Base-by-base conservation (phyloP, 2,329 filamentous ascomycete genomes). In the Stromatinia cepivora region DNA sequence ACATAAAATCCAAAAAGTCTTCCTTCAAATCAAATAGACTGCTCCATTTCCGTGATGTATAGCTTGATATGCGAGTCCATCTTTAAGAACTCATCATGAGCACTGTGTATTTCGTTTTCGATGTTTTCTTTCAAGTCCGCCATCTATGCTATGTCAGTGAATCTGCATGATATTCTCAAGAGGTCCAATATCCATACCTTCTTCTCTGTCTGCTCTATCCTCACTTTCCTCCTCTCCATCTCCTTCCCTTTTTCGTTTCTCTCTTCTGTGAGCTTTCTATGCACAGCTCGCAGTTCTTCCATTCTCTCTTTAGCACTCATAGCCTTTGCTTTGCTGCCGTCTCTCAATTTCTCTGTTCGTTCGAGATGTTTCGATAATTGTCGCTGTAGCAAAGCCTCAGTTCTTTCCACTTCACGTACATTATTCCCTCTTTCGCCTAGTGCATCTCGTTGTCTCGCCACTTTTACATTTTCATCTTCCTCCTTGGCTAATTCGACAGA, bases 21-120 rank as follows among this genome's bases (percentile, higher is more conserved):
- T 42, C 72, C 66, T 42, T n/a, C 34, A 70, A 59, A 76, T 68
- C 50, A 68, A 42, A 68, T 87, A 69, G 90, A 90, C 81, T 97
- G 94, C 81, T 98, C 95, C 94, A 99, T 97, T 84, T 99, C 95
- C 6, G 92, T 97, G 78, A 99, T 97, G 83, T 99, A 99, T 72
- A 98, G 84, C 81, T 94, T 94, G 80, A 99, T 96, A 79, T 99
- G 95, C 50, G 93, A 90, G 80, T 98, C 94, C 88, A 99, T 91
- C 87, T 97, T 97, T 78, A 97, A 86, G 81, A 97, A 99, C 82
- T 98, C 93, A 74, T 97, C 94, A 76, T 97, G 89, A 0, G 95
- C 93, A 69, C 87, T 88, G 78, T 95, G 92, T 11, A 98, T 90
- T 81, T 99, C 95, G 71, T 90, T 94, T 78, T 98, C 94, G 72